Conservation (phyloP, 1,284 basidiomycete genomes). For the Pyrrhoderma lamaoense region DNA sequence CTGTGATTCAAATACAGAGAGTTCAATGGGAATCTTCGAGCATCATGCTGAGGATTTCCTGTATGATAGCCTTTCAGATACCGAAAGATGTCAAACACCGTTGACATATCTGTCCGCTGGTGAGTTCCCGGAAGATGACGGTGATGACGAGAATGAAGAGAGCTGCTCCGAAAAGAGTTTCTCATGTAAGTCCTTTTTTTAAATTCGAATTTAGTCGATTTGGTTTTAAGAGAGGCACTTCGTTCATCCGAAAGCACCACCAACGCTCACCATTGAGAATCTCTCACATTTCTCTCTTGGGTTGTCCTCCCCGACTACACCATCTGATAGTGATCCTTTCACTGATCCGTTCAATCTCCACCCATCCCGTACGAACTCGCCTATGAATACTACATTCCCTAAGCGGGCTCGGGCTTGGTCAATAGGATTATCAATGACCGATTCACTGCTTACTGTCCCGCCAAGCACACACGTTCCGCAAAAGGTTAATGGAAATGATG, state of each 20-base stretch:
- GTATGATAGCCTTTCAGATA: constrained; percentile 12
- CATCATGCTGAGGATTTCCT: constrained; percentile 13
- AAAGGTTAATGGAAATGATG: not conserved
- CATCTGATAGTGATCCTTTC: not conserved
- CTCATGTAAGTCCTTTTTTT: too few species aligned
- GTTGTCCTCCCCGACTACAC: not conserved
- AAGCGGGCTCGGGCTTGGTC: constrained; percentile 10
- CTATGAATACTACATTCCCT: constrained; percentile 9
- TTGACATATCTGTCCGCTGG: constrained; percentile 9
- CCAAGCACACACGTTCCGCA: not conserved
- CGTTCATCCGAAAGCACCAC: constrained; percentile 7
- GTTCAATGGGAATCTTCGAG: constrained; percentile 14
- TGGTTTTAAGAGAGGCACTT: not conserved
- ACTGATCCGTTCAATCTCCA: constrained; percentile 11
- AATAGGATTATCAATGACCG: not conserved
- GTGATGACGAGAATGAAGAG: not conserved
- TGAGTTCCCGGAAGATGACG: constrained; percentile 1
- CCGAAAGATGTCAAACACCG: constrained; percentile 8
- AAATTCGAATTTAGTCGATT: not conserved
- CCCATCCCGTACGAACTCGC: constrained; percentile 6
- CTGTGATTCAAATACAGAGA: constrained; percentile 9
- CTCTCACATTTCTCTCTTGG: constrained; percentile 6
- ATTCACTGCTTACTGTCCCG: not conserved
- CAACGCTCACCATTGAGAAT: constrained; percentile 10
- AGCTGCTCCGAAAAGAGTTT: not conserved